Conservation (phyloP, 371 early-diverging fungal genomes). For the Mucor sp. region DNA sequence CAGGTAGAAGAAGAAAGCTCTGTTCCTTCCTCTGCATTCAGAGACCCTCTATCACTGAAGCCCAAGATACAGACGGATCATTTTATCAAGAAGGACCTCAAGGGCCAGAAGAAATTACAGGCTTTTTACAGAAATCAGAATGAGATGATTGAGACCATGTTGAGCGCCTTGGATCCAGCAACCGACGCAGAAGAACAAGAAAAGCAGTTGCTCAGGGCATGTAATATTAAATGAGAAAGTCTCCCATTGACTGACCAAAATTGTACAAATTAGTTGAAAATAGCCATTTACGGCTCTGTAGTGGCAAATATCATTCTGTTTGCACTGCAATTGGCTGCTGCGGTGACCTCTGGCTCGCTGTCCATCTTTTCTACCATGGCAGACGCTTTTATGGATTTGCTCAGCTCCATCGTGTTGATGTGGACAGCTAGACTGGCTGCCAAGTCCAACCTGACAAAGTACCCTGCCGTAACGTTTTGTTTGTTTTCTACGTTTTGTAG, state of each 20-base stretch:
- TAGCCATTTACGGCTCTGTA: conserved; percentile 86
- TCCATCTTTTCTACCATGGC: conserved; percentile 92
- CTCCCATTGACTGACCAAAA: neutral
- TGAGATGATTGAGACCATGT: conserved; percentile 75
- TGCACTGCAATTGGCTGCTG: conserved; percentile 80
- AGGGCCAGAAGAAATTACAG: conserved; percentile 35
- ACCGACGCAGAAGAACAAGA: conserved; percentile 39
- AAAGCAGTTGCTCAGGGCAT: conserved; percentile 56
- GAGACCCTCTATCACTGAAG: conserved; percentile 29
- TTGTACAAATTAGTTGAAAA: conserved; percentile 56
- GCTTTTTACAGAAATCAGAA: conserved; percentile 85
- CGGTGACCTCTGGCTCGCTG: conserved; percentile 82
- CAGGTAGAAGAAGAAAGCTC: neutral
- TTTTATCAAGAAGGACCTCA: conserved; percentile 15
- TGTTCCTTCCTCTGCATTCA: neutral
- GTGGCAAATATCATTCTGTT: conserved; percentile 82
- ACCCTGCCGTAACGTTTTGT: conserved; percentile 67
- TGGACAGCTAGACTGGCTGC: conserved; percentile 67
- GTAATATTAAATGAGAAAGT: too few relatives aligned
- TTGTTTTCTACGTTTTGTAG: neutral
- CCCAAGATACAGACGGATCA: conserved; percentile 30
- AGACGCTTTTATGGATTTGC: conserved; percentile 91
- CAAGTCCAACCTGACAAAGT: conserved; percentile 66
- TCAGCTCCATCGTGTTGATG: conserved; percentile 71
- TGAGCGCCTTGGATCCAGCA: conserved; percentile 53